phyloP scores from a whole-genome alignment of 352 stramenopile genomes.

The Bremia lactucae region DNA sequence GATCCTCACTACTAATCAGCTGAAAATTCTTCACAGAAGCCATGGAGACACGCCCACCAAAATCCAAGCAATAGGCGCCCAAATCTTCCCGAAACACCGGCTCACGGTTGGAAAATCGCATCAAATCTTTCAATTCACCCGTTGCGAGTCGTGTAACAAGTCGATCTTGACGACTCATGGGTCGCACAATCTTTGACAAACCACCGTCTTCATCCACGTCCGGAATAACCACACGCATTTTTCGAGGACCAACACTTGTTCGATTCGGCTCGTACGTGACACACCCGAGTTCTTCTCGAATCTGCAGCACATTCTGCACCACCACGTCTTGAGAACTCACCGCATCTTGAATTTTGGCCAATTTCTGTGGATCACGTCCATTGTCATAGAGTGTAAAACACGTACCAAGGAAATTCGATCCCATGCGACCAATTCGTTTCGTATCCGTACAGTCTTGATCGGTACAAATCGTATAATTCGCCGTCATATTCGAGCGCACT shows the following conservation, averaged over 20 bases:
- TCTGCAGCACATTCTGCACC: constrained; percentile 78
- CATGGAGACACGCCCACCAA: constrained; percentile 74
- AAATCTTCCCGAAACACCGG: constrained; percentile 80
- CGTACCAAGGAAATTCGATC: constrained; percentile 81
- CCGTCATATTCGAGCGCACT: constrained; percentile 83
- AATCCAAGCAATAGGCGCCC: constrained; percentile 81
- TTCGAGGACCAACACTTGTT: constrained; percentile 73
- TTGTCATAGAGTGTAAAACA: constrained; percentile 85
- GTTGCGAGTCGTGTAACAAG: constrained; percentile 60
- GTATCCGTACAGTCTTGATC: constrained; percentile 66
- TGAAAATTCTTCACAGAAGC: constrained; percentile 87
- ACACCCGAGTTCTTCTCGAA: constrained; percentile 75
- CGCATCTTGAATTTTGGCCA: constrained; percentile 81
- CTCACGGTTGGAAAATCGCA: constrained; percentile 82
- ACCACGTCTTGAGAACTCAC: constrained; percentile 54
- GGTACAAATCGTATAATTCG: constrained; percentile 81
- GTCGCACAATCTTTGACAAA: constrained; percentile 72
- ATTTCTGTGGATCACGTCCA: constrained; percentile 77
- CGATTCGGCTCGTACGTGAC: constrained; percentile 83
- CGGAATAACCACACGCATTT: constrained; percentile 79
- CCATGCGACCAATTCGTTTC: constrained; percentile 78
- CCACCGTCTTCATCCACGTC: constrained; percentile 73
- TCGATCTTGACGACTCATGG: constrained; percentile 77
- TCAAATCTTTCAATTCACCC: constrained; percentile 71
- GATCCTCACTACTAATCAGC: constrained; percentile 74